phyloP scores from a whole-genome alignment of 441 rosid genomes.

The Euphorbia celastroides region DNA sequence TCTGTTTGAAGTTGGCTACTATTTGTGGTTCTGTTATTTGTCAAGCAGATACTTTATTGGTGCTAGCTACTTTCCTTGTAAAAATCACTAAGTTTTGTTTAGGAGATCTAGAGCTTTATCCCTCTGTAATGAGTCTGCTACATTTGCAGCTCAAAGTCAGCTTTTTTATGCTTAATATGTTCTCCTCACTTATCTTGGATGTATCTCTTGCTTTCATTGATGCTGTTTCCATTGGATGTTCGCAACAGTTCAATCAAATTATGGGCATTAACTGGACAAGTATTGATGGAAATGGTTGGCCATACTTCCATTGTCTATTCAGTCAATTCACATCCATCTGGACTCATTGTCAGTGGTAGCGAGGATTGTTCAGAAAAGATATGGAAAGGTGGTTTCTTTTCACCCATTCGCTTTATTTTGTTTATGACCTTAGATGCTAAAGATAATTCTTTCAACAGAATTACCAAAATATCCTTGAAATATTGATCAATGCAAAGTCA shows the following conservation, averaged over 20 bases:
- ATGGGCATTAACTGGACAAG: constrained; percentile 85
- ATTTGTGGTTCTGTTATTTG: not conserved
- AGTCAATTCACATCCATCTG: constrained; percentile 75
- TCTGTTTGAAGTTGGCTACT: not conserved
- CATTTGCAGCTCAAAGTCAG: not conserved
- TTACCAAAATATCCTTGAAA: not conserved
- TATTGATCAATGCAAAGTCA: constrained; percentile 18
- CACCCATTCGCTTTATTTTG: not conserved
- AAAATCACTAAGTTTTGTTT: not conserved
- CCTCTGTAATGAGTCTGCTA: not conserved
- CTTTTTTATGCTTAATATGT: not conserved
- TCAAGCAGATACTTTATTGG: not conserved
- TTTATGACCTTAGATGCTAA: not conserved
- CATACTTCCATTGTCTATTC: constrained; percentile 95
- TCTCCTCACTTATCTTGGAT: constrained; percentile 11
- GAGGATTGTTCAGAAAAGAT: constrained; percentile 84
- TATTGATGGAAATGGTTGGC: constrained; percentile 94
- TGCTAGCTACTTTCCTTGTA: not conserved
- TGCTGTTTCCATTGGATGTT: constrained; percentile 18
- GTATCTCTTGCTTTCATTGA: not conserved
- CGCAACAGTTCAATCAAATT: constrained; percentile 72
- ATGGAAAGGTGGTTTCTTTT: constrained; percentile 76
- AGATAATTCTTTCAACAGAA: constrained; percentile 16
- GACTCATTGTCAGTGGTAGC: constrained; percentile 86
- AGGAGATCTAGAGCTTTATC: not conserved